Percentiles rank a stretch among this genome's conserved stretches.
Conservation (phyloP, 768 basidiomycete genomes). For the Boletus vermiculosoides region DNA sequence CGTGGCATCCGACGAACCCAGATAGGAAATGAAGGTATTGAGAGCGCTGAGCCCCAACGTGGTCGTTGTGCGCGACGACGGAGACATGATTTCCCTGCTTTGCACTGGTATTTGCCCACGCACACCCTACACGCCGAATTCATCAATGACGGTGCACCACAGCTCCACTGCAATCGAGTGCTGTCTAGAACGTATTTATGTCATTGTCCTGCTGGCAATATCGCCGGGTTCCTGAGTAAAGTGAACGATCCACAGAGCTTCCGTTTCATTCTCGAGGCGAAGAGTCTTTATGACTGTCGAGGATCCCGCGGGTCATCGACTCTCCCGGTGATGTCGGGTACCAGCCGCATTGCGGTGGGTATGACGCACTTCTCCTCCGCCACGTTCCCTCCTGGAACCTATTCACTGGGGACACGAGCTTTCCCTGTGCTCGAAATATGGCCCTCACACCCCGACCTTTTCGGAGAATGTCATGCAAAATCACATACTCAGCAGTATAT, state of each 20-base stretch:
- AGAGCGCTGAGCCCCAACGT: too few relatives aligned
- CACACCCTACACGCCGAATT: slow-evolving; percentile 9
- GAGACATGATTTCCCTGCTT: neutral
- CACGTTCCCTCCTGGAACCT: neutral
- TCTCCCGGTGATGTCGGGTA: slow-evolving; percentile 6
- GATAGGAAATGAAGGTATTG: neutral
- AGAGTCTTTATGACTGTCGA: neutral
- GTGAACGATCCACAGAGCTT: slow-evolving; percentile 6
- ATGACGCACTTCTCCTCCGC: neutral
- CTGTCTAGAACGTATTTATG: neutral
- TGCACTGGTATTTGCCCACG: slow-evolving; percentile 6
- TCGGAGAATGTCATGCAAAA: neutral
- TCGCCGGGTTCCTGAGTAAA: slow-evolving; percentile 3
- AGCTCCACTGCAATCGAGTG: slow-evolving; percentile 1
- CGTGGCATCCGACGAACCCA: neutral
- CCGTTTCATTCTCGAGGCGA: slow-evolving; percentile 3
- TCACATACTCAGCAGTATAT: neutral
- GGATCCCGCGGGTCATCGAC: slow-evolving; percentile 1
- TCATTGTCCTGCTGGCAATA: neutral
- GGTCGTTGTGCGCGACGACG: neutral
- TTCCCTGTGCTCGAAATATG: neutral
- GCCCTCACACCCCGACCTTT: neutral
- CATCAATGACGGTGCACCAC: slow-evolving; percentile 2
- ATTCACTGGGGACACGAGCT: neutral
- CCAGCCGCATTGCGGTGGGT: neutral